Evolutionary conservation across 2,329 filamentous ascomycete genomes (phyloP).

Genomic region (Epichloe baconii): DNA sequence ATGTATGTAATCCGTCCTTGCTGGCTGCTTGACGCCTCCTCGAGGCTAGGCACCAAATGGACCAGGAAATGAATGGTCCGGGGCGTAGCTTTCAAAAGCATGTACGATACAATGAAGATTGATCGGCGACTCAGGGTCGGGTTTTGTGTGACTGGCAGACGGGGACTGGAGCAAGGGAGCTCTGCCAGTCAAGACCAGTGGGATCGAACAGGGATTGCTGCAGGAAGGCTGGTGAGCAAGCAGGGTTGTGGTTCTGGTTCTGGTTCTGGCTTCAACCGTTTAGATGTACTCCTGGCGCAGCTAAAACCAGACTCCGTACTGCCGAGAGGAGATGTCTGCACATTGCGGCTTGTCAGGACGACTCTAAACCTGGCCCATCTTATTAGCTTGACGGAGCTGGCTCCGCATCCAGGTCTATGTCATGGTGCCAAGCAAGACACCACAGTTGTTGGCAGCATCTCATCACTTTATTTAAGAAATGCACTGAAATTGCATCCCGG

Average conservation of each 20-base stretch:
- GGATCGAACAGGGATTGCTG: constrained; percentile 19
- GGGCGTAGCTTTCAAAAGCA: not conserved
- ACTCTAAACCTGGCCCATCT: not conserved
- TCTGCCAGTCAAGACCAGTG: constrained; percentile 6
- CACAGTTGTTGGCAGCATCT: not conserved
- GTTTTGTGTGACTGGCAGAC: constrained; percentile 36
- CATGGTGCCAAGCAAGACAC: not conserved
- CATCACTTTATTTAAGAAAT: not conserved
- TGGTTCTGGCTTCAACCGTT: not conserved
- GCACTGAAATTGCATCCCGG: not conserved
- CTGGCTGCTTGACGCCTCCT: constrained; percentile 7
- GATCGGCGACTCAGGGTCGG: constrained; percentile 29
- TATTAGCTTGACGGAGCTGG: not conserved
- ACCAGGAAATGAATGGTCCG: too few relatives aligned
- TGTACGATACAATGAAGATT: constrained; percentile 15
- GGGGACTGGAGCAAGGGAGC: constrained; percentile 20
- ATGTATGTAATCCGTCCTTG: not conserved
- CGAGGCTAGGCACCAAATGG: too few relatives aligned
- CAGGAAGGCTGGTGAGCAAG: constrained; percentile 11
- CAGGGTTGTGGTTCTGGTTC: constrained; percentile 5
- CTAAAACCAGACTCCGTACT: too few relatives aligned
- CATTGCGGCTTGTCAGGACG: not conserved
- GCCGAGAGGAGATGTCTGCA: constrained; percentile 12
- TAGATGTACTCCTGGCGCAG: constrained; percentile 13
- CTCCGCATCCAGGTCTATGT: not conserved